Conservation (phyloP, 257 asterid genomes). For the Solanum commersonii region DNA sequence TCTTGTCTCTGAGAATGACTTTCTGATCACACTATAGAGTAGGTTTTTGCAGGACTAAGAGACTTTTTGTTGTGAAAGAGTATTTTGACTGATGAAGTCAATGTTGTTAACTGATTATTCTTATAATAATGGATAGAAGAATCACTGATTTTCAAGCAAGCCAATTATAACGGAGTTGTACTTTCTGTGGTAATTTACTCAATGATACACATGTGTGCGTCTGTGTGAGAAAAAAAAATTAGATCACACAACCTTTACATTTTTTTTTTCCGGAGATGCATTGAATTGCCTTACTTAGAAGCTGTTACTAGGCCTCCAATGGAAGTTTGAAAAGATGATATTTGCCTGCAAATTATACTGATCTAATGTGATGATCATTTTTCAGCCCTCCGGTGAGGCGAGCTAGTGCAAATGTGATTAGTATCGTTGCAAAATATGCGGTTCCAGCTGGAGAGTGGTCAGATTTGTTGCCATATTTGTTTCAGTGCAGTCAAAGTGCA, state of each 20-base stretch:
- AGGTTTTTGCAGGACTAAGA: background rate
- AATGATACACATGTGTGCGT: background rate
- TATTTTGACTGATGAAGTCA: background rate
- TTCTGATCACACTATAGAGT: background rate
- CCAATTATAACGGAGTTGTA: background rate
- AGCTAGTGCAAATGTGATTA: slow-evolving; percentile 97
- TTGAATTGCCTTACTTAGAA: background rate
- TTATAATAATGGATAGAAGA: background rate
- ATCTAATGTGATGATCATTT: slow-evolving; percentile 1
- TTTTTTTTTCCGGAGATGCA: background rate
- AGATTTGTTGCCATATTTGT: slow-evolving; percentile 85
- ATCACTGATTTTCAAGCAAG: background rate
- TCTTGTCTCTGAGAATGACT: background rate
- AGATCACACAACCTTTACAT: background rate
- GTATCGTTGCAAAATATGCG: slow-evolving; percentile 91
- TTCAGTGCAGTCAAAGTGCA: slow-evolving; percentile 88
- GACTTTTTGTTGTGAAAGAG: background rate
- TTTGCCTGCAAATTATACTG: background rate
- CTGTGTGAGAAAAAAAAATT: background rate
- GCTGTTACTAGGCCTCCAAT: background rate
- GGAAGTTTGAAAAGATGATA: slow-evolving; percentile 1
- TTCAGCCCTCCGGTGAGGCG: slow-evolving; percentile 87
- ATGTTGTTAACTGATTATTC: background rate
- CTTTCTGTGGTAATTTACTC: background rate
- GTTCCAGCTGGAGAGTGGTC: slow-evolving; percentile 99